These are phyloP conservation scores for Sugiyamaella pinicola DNA, from an alignment of 1,139 yeast species.

Conservation along the genomic window DNA sequence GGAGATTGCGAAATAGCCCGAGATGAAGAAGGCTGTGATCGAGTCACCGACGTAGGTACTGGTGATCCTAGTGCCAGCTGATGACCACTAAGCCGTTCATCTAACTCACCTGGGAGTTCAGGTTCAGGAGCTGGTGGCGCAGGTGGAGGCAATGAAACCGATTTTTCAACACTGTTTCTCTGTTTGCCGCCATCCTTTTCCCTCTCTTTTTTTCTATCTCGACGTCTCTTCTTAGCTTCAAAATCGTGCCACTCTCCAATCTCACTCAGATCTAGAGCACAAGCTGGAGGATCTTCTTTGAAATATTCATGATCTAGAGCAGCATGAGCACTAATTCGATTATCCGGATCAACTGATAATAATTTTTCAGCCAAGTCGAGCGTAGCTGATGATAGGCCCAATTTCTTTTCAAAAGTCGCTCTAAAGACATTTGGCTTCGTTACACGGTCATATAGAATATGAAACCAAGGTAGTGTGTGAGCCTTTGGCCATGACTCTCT, in stretches of 20 bases:
- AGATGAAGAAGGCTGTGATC: not conserved
- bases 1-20: not conserved
- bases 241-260: conserved; percentile 96
- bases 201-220: conserved; percentile 55
- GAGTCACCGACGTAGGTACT: not conserved
- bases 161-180: conserved; percentile 13
- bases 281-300: conserved; percentile 63
- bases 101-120: not conserved
- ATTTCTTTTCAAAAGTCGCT: conserved; percentile 45
- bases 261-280: conserved; percentile 53
- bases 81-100: not conserved
- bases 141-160: conserved; percentile 6
- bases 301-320: conserved; percentile 74
- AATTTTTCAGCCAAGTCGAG: conserved; percentile 66
- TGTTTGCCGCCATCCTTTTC: conserved; percentile 38
- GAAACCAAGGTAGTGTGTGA: conserved; percentile 86
- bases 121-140: conserved; percentile 12
- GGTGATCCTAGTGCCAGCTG: not conserved
- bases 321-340: conserved; percentile 61
- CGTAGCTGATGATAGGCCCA: conserved; percentile 55
- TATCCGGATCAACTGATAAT: conserved; percentile 66
- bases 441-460: conserved; percentile 67
- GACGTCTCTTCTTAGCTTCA: conserved; percentile 84
- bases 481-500: conserved; percentile 76
- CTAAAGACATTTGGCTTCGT: conserved; percentile 53